Evolutionary conservation across 2,329 filamentous ascomycete species (phyloP).

Genomic region (Cordyceps farinosa): DNA sequence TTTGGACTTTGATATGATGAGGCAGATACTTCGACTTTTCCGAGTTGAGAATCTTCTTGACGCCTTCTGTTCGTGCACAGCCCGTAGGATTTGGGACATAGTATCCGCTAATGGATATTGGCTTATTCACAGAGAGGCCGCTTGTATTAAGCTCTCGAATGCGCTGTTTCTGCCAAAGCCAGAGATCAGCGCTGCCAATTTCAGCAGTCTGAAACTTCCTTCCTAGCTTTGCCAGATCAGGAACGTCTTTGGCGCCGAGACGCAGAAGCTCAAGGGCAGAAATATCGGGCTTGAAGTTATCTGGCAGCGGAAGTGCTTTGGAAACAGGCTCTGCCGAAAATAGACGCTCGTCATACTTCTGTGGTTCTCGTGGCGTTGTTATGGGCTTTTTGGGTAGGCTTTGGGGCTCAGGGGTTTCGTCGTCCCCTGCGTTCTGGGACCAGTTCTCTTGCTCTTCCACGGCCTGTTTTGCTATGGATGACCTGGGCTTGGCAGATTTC

Average conservation of each 20-base stretch:
- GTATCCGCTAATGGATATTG: conserved; percentile 55
- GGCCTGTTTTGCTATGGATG: conserved; percentile 74
- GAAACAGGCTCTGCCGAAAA: conserved; percentile 47
- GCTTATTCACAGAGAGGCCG: conserved; percentile 26
- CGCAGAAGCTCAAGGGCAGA: conserved; percentile 42
- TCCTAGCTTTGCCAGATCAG: conserved; percentile 46
- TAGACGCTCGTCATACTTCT: conserved; percentile 45
- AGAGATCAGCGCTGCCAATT: conserved; percentile 50
- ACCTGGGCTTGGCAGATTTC: conserved; percentile 57
- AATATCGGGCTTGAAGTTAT: conserved; percentile 44
- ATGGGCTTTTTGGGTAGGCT: conserved; percentile 28
- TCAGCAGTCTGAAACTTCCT: conserved; percentile 44
- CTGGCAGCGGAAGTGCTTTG: conserved; percentile 44
- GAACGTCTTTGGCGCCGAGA: conserved; percentile 43
- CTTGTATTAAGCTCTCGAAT: conserved; percentile 52
- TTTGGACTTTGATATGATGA: conserved; percentile 94
- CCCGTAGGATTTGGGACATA: conserved; percentile 86
- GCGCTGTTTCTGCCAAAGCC: conserved; percentile 56
- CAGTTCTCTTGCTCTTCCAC: conserved; percentile 62
- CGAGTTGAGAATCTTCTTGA: conserved; percentile 92
- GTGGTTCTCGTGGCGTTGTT: conserved; percentile 15
- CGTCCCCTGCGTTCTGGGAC: conserved; percentile 52
- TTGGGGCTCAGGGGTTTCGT: conserved; percentile 10
- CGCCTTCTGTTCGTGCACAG: conserved; percentile 84
- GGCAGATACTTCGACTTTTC: conserved; percentile 98